Evolutionary conservation across 169 alveolate genomes (phyloP).

Genomic region (Babesia bovis): DNA sequence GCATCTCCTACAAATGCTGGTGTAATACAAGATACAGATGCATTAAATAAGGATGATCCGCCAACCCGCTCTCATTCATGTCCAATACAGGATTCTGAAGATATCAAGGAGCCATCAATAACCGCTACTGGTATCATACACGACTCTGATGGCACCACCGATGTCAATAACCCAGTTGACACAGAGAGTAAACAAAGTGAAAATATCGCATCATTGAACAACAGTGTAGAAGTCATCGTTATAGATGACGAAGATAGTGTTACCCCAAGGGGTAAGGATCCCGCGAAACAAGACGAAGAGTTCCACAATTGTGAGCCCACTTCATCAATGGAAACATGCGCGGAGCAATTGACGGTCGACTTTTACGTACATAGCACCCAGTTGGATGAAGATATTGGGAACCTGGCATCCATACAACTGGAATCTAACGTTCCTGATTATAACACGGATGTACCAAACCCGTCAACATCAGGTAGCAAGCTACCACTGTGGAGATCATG

Average conservation of each 20-base stretch:
- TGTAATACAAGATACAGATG: too few relatives aligned
- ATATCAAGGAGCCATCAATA: too few relatives aligned
- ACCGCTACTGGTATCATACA: too few relatives aligned
- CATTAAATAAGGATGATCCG: too few relatives aligned
- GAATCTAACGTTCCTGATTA: slow-evolving; percentile 24
- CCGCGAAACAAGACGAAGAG: neutral
- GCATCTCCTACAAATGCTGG: too few relatives aligned
- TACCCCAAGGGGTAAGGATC: neutral
- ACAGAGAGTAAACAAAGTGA: neutral
- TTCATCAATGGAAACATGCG: neutral
- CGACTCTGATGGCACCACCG: too few relatives aligned
- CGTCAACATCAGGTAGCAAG: neutral
- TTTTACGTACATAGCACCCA: neutral
- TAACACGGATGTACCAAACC: neutral
- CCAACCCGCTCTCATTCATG: too few relatives aligned
- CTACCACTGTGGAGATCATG: slow-evolving; percentile 26
- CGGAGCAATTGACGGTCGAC: neutral
- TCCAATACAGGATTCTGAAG: too few relatives aligned
- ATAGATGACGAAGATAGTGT: slow-evolving; percentile 5
- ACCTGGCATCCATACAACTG: neutral
- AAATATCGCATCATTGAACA: neutral
- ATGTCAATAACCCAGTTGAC: too few relatives aligned
- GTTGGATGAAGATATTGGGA: slow-evolving; percentile 1
- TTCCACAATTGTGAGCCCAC: too few relatives aligned
- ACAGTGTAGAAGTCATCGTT: slow-evolving; percentile 1